Evolutionary conservation across 2,329 filamentous ascomycete species (phyloP).

Genomic region (Mycosphaerella arachidis): DNA sequence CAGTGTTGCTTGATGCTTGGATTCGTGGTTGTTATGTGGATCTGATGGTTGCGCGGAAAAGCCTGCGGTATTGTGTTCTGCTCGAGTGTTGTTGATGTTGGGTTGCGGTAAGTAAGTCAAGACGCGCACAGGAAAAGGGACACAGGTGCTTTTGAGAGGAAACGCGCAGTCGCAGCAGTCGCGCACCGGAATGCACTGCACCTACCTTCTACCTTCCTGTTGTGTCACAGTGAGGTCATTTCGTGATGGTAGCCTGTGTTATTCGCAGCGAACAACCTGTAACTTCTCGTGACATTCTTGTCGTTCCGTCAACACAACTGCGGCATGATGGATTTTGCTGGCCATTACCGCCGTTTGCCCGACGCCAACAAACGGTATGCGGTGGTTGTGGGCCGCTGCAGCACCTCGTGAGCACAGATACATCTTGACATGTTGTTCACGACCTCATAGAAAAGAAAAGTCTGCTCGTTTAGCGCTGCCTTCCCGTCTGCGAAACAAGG

Average conservation of each 20-base stretch:
- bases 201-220: background rate
- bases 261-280: background rate
- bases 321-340: background rate
- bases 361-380: background rate
- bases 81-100: background rate
- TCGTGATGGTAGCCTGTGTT: background rate
- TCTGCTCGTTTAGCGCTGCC: background rate
- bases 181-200: too few relatives aligned
- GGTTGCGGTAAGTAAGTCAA: background rate
- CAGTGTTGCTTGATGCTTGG: conserved; percentile 2
- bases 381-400: background rate
- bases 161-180: background rate
- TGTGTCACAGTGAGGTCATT: conserved; percentile 3
- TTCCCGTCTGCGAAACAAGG: background rate
- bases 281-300: background rate
- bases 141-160: background rate
- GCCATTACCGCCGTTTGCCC: background rate
- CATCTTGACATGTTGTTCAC: background rate
- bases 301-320: background rate
- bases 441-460: background rate
- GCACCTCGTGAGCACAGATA: background rate
- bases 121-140: background rate
- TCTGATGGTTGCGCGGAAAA: background rate
- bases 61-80: background rate
- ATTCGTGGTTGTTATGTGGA: conserved; percentile 1